phyloP scores from a whole-genome alignment of 2,329 filamentous ascomycete genomes.

The Mycogone perniciosa region DNA sequence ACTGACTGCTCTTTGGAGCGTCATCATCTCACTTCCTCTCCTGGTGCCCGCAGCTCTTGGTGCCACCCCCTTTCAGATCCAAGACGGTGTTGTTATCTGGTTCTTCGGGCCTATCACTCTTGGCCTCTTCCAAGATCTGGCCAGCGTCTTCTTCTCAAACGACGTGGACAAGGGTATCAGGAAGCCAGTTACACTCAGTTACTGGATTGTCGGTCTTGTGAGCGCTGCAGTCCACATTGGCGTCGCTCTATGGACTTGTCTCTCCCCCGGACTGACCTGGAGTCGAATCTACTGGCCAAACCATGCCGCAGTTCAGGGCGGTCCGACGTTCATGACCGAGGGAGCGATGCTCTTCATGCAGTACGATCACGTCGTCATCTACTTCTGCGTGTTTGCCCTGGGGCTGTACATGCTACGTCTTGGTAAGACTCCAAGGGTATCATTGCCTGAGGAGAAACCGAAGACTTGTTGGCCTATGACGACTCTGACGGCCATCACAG shows the following conservation, averaged over 20 bases:
- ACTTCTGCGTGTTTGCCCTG: neutral
- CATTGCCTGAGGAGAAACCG: neutral
- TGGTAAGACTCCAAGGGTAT: neutral
- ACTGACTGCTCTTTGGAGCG: neutral
- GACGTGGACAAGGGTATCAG: neutral
- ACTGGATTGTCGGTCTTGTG: constrained; percentile 3
- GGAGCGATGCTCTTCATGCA: constrained; percentile 2
- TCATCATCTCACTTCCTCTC: neutral
- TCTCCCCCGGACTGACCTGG: neutral
- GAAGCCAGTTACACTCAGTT: neutral
- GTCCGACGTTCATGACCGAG: neutral
- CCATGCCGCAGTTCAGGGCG: neutral
- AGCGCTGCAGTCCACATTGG: constrained; percentile 3
- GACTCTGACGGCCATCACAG: neutral
- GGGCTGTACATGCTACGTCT: neutral
- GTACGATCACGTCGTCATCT: constrained; percentile 4
- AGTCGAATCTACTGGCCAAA: constrained; percentile 1
- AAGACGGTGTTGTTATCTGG: constrained; percentile 1
- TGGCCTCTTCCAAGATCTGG: constrained; percentile 1
- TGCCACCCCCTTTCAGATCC: neutral
- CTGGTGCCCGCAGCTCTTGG: neutral
- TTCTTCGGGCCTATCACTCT: neutral
- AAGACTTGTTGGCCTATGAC: neutral
- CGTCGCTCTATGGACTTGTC: neutral
- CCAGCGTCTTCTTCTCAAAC: neutral